These are phyloP conservation scores for Linnemannia schmuckeri DNA, from an alignment of 192 early-diverging fungal genomes.

Conservation along the genomic window DNA sequence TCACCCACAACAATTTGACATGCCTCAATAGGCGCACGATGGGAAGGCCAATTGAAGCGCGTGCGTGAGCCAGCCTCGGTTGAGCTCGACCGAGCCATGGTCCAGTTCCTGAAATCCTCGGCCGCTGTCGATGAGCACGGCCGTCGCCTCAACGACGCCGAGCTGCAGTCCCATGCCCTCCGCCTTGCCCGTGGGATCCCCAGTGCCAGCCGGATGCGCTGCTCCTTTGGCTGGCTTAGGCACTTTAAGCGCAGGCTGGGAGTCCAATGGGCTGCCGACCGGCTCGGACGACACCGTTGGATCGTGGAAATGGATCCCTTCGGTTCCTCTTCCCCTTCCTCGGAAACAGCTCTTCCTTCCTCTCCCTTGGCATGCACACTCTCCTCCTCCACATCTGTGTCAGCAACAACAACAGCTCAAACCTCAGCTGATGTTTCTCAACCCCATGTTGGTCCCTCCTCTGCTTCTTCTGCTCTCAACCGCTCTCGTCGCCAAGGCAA, in stretches of 20 bases:
- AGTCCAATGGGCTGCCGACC: slow-evolving; percentile 46
- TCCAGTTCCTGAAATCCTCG: slow-evolving; percentile 45
- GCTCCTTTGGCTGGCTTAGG: slow-evolving; percentile 54
- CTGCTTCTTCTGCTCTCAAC: slow-evolving; percentile 3
- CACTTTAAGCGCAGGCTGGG: slow-evolving; percentile 54
- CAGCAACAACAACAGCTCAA: neutral
- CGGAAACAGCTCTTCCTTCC: neutral
- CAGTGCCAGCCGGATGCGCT: slow-evolving; percentile 39
- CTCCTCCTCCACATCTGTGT: neutral
- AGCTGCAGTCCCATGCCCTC: slow-evolving; percentile 46
- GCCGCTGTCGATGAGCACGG: slow-evolving; percentile 46
- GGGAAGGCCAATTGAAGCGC: slow-evolving; percentile 55
- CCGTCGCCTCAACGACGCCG: slow-evolving; percentile 51
- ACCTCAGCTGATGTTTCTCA: neutral
- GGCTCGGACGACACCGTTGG: slow-evolving; percentile 33
- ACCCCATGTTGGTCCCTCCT: neutral
- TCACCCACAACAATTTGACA: neutral
- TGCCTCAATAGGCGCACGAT: slow-evolving; percentile 30
- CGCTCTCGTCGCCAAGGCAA: slow-evolving; percentile 18
- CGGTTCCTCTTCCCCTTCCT: neutral
- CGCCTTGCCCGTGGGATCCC: slow-evolving; percentile 42
- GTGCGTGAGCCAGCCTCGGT: slow-evolving; percentile 56
- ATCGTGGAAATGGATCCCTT: slow-evolving; percentile 46
- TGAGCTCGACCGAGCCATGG: slow-evolving; percentile 56
- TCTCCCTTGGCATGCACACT: neutral